Evolutionary conservation across 495 filamentous ascomycete species (phyloP).

Genomic region (Podospora comata): DNA sequence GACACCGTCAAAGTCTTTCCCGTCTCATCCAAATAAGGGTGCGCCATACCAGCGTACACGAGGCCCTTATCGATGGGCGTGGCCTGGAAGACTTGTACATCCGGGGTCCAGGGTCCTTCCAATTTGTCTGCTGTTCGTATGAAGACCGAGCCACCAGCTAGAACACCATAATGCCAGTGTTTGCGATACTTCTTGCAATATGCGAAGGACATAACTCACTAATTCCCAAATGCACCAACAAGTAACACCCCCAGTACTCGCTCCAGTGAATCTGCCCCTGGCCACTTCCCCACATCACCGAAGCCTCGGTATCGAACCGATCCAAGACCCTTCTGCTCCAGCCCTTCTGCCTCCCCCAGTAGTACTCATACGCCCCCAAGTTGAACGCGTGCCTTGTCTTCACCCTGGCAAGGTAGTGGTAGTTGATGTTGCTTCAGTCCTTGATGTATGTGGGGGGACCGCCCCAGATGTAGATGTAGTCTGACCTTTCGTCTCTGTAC

Average conservation of each 20-base stretch:
- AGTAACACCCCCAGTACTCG: conserved; percentile 29
- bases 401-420: conserved; percentile 38
- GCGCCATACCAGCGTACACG: conserved; percentile 35
- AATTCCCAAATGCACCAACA: conserved; percentile 31
- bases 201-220: conserved; percentile 23
- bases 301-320: conserved; percentile 29
- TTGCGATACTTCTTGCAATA: too few species aligned
- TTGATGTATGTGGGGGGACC: conserved; percentile 30
- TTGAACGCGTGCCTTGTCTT: conserved; percentile 34
- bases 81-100: conserved; percentile 33
- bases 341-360: conserved; percentile 32
- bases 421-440: conserved; percentile 22
- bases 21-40: conserved; percentile 33
- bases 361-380: conserved; percentile 37
- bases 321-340: conserved; percentile 31
- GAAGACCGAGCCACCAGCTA: conserved; percentile 23
- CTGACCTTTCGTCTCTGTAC: conserved; percentile 35
- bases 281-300: conserved; percentile 32
- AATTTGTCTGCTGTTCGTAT: conserved; percentile 30
- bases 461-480: conserved; percentile 38
- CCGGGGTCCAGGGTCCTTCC: conserved; percentile 38
- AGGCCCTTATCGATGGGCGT: conserved; percentile 30
- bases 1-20: conserved; percentile 31
- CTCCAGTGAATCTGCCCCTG: conserved; percentile 37
- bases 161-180: neutral